A percentile compares a stretch with the other conserved stretches of the same genome.
These are phyloP conservation scores for Asterochloris erici DNA, from an alignment of 139 green algal genomes.

Conservation along the genomic window DNA sequence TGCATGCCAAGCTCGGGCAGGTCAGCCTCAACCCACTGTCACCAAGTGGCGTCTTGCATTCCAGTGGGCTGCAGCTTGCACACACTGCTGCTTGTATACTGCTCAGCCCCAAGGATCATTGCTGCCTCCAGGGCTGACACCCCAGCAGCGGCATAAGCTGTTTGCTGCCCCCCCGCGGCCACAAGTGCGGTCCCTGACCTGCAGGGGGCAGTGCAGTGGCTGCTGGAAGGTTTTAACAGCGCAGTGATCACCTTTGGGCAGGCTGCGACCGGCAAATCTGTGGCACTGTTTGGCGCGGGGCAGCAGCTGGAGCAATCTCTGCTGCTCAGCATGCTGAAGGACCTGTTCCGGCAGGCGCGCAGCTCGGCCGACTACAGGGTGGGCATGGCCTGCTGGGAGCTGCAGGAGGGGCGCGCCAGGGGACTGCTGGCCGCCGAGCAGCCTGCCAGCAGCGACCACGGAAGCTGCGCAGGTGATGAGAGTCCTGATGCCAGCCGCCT, in stretches of 20 bases:
- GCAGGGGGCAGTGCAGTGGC: slow-evolving; percentile 18
- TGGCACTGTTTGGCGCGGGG: slow-evolving; percentile 13
- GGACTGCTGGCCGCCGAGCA: not conserved
- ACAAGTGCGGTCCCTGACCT: not conserved
- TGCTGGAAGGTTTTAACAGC: slow-evolving; percentile 24
- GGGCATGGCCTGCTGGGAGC: slow-evolving; percentile 10
- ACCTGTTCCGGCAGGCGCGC: not conserved
- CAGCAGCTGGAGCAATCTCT: not conserved
- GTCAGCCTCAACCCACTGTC: not conserved
- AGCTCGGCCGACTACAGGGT: not conserved
- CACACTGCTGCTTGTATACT: not conserved
- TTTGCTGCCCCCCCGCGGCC: too few species aligned
- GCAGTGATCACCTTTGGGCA: slow-evolving; percentile 22
- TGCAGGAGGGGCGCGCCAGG: not conserved
- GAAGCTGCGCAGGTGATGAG: not conserved
- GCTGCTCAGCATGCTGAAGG: not conserved
- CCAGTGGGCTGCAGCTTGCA: too few species aligned
- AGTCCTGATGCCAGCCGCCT: too few species aligned
- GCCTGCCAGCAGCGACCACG: not conserved
- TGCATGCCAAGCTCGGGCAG: not conserved
- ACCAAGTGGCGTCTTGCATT: not conserved
- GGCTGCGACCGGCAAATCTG: slow-evolving; percentile 19
- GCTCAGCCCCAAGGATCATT: not conserved
- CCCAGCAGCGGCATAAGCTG: too few species aligned
- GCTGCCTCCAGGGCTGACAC: too few species aligned